phyloP scores from a whole-genome alignment of 768 basidiomycete species.

The Leccinellum albellum region DNA sequence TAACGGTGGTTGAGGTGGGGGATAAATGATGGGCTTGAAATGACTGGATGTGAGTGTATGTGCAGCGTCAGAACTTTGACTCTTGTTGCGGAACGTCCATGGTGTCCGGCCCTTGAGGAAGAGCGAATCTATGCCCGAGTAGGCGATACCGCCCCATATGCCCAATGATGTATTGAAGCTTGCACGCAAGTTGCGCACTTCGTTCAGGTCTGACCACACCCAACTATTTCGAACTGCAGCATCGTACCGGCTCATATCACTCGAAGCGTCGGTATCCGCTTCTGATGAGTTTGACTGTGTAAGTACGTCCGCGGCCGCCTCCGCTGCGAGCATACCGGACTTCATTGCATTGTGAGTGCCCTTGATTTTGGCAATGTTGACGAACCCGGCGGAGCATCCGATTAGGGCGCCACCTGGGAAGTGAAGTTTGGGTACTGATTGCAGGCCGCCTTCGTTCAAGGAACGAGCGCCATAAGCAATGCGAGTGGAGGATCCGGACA shows the following conservation, averaged over 20 bases:
- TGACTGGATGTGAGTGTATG: constrained; percentile 66
- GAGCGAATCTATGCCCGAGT: constrained; percentile 85
- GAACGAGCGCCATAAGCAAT: constrained; percentile 89
- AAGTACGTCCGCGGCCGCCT: constrained; percentile 72
- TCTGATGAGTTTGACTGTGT: constrained; percentile 18
- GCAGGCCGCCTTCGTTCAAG: constrained; percentile 90
- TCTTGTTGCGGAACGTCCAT: constrained; percentile 83
- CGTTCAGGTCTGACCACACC: constrained; percentile 81
- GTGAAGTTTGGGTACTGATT: constrained; percentile 79
- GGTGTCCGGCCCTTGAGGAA: constrained; percentile 81
- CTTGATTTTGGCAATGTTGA: constrained; percentile 97
- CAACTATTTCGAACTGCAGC: constrained; percentile 67
- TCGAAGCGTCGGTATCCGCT: constrained; percentile 17
- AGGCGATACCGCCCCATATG: constrained; percentile 80
- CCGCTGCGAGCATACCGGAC: constrained; percentile 95
- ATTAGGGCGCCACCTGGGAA: constrained; percentile 95
- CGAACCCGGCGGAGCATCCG: constrained; percentile 93
- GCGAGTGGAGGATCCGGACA: constrained; percentile 67
- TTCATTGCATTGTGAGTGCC: constrained; percentile 99
- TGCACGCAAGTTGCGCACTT: constrained; percentile 89
- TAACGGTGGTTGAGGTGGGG: constrained; percentile 80
- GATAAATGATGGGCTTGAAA: constrained; percentile 79
- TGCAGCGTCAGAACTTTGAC: constrained; percentile 53
- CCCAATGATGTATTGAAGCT: constrained; percentile 81
- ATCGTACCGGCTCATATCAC: constrained; percentile 75